These are phyloP conservation scores for Tetraselmis striata DNA, from an alignment of 139 green algal genomes.

Conservation along the genomic window DNA sequence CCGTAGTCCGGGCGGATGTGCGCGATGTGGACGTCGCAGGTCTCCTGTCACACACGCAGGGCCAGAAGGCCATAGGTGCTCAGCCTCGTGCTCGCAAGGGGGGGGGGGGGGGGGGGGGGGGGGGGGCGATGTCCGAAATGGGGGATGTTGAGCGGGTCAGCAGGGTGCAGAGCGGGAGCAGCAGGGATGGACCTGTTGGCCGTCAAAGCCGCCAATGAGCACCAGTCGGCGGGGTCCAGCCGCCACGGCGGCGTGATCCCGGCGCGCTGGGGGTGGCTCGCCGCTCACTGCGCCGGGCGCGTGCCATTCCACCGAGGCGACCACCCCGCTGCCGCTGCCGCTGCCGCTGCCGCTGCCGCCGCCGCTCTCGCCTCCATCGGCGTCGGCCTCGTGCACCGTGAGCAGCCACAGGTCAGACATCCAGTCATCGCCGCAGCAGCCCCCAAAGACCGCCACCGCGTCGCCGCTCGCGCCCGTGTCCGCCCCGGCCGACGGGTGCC, in stretches of 20 bases:
- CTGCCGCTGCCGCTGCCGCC: neutral
- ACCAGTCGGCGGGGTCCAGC: conserved; percentile 27
- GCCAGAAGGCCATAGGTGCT: no score
- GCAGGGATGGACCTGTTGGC: no score
- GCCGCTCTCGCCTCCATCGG: neutral
- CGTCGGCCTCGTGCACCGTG: neutral
- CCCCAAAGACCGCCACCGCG: conserved; percentile 31
- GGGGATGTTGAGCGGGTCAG: no score
- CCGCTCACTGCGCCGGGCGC: conserved; percentile 3
- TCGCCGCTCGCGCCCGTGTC: neutral
- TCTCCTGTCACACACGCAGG: no score
- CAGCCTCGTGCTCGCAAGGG: no score
- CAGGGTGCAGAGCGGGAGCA: no score
- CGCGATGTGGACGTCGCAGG: neutral
- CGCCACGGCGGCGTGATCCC: conserved; percentile 24
- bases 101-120: no score
- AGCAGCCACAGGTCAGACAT: conserved; percentile 27
- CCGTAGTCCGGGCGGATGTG: neutral
- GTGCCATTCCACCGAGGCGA: conserved; percentile 1
- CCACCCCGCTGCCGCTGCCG: neutral
- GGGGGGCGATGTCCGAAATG: no score
- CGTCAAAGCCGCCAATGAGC: conserved; percentile 37
- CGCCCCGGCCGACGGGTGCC: conserved; percentile 9
- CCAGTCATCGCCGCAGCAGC: conserved; percentile 26
- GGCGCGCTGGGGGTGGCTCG: conserved; percentile 4